These are phyloP conservation scores for Sequoiadendron giganteum DNA, from an alignment of 75 land plant genomes.

Conservation along the genomic window DNA sequence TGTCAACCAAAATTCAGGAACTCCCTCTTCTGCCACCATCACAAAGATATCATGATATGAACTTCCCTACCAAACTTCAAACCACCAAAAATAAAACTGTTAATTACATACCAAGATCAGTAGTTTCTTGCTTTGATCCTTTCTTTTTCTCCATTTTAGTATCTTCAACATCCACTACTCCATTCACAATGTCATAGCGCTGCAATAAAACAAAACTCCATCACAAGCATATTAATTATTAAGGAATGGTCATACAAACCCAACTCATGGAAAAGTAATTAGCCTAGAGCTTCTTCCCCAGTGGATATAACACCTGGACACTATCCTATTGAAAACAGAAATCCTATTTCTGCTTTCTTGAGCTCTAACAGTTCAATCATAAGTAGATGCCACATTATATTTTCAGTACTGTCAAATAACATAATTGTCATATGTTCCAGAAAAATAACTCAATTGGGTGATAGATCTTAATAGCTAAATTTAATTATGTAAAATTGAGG, in stretches of 20 bases:
- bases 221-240: background rate
- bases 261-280: background rate
- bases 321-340: too few species aligned
- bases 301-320: background rate
- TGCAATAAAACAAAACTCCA: slow-evolving; percentile 21
- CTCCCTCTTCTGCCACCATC: slow-evolving; percentile 21
- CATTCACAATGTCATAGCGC: slow-evolving; percentile 88
- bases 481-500: too few species aligned
- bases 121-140: slow-evolving; percentile 21
- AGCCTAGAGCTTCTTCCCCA: background rate
- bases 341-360: too few species aligned
- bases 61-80: background rate
- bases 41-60: background rate
- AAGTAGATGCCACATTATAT: too few species aligned
- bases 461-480: too few species aligned
- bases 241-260: background rate
- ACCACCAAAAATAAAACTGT: background rate
- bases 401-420: too few species aligned
- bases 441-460: too few species aligned
- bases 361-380: too few species aligned
- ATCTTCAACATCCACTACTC: slow-evolving; percentile 67
- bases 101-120: slow-evolving; percentile 22
- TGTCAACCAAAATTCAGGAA: slow-evolving; percentile 30
- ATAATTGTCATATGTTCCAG: too few species aligned
- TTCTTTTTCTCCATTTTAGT: slow-evolving; percentile 17